Evolutionary conservation across 306 rosid species (phyloP), one percentile per base, ranked within the genome.

Genomic region (Vigna angularis): DNA sequence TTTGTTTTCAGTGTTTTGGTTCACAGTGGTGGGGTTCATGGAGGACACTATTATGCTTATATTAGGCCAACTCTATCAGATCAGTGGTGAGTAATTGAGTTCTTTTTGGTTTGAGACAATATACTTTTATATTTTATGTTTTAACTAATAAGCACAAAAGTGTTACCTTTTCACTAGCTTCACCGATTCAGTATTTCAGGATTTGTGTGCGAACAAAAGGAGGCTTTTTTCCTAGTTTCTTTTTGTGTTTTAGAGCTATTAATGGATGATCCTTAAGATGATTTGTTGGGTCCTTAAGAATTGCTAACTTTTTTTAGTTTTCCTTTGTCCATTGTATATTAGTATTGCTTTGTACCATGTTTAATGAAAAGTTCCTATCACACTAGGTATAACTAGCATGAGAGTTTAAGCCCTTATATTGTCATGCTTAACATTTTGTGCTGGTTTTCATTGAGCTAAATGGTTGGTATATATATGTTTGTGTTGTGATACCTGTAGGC

Each of bases 11-110:
- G 67, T 62, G 67, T 62, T 32, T 62, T 62, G 45, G 67, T 62
- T 32, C 67, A 62, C 67, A 62, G 67, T 62, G 67, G 67, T 32
- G 67, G 67, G 45, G 67, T 62, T 62, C 67, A 62, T 32, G 67
- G 45, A 32, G 67, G 67, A 30, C 67, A 62, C 47, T 62, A 62
- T 62, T 62, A 62, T 32, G 67, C 67, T 15, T 62, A 32, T 62
- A 62, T 62, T 32, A 32, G 67, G 45, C 67, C 67, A 62, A 62
- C 67, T 30, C 45, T 32, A 62, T 62, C 67, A 62, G 32, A 32
- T 62, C 67, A 62, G 24, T 62, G 67, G 67, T 62, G 6, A 62
- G 70, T 64, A 36, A n/a, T 36, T 36, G 48, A n/a, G 28, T 26
- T 24, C 70, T 8, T 49, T 9, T 63, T 64, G 70, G 16, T 64